phyloP scores from a whole-genome alignment of 192 early-diverging fungal species.

The Phycomyces nitens region DNA sequence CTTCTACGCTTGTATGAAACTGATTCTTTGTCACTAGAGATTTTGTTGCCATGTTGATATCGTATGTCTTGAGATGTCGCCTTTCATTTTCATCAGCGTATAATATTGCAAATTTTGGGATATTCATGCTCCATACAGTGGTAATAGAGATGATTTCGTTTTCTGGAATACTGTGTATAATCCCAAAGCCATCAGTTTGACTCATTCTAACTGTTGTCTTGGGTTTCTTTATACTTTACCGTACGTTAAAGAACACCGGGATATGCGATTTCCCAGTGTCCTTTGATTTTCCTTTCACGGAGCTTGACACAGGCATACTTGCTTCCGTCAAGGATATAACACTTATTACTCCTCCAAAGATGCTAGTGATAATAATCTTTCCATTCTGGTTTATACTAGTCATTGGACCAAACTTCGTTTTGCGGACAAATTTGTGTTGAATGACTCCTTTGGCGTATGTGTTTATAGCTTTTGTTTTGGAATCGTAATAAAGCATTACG shows the following conservation, averaged over 20 bases:
- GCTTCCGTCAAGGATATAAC: slow-evolving; percentile 51
- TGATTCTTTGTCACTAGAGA: not conserved
- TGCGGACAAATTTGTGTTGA: slow-evolving; percentile 50
- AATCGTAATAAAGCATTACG: slow-evolving; percentile 64
- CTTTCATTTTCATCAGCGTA: slow-evolving; percentile 52
- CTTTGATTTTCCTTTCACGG: not conserved
- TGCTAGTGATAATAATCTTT: slow-evolving; percentile 52
- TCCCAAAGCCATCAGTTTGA: not conserved
- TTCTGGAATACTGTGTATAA: slow-evolving; percentile 46
- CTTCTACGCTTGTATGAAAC: slow-evolving; percentile 35
- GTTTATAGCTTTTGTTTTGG: slow-evolving; percentile 22
- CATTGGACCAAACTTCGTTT: slow-evolving; percentile 48
- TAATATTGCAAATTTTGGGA: slow-evolving; percentile 52
- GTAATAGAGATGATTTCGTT: slow-evolving; percentile 48
- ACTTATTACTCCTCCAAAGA: slow-evolving; percentile 69
- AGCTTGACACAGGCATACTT: not conserved
- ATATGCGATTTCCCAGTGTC: not conserved
- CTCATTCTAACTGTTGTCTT: too few relatives aligned
- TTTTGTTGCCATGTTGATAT: slow-evolving; percentile 44
- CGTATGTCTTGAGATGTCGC: slow-evolving; percentile 56
- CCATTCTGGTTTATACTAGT: slow-evolving; percentile 55
- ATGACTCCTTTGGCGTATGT: slow-evolving; percentile 66
- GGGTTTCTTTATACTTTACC: slow-evolving; percentile 10
- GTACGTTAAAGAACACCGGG: not conserved
- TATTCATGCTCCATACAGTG: slow-evolving; percentile 34